A percentile compares a stretch with the other conserved stretches of the same genome.
phyloP scores from a whole-genome alignment of 352 stramenopile genomes.

The Plasmopara halstedii region DNA sequence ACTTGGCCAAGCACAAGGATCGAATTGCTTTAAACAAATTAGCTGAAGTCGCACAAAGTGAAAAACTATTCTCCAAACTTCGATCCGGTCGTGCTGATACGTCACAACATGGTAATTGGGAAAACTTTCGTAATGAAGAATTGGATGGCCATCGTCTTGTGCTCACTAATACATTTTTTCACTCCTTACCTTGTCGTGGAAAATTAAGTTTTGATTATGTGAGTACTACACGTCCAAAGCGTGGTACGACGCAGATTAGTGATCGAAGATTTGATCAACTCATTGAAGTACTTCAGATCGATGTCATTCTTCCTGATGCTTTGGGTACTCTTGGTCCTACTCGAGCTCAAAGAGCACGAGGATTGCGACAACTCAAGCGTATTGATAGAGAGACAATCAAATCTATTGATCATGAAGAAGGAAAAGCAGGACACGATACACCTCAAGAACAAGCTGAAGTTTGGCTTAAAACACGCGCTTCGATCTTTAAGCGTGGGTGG shows the following conservation, averaged over 20 bases:
- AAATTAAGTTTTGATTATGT: slow-evolving; percentile 89
- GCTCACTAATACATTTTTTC: slow-evolving; percentile 75
- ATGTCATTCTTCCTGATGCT: slow-evolving; percentile 18
- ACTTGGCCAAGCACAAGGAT: slow-evolving; percentile 70
- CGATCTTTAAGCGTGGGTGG: no score
- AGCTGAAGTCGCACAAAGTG: slow-evolving; percentile 73
- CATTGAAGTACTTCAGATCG: slow-evolving; percentile 53
- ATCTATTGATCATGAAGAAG: no score
- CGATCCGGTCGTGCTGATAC: slow-evolving; percentile 56
- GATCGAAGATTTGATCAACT: slow-evolving; percentile 66
- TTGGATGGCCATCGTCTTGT: slow-evolving; percentile 66
- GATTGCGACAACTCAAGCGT: slow-evolving; percentile 4
- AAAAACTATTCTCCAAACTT: slow-evolving; percentile 69
- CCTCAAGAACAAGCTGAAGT: no score
- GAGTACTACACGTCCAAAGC: slow-evolving; percentile 65
- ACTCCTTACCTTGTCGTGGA: slow-evolving; percentile 51
- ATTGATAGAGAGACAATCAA: neutral
- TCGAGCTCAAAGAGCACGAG: slow-evolving; percentile 8
- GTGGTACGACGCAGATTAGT: slow-evolving; percentile 52
- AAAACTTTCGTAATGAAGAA: slow-evolving; percentile 89
- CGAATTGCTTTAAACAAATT: slow-evolving; percentile 69
- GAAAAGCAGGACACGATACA: no score
- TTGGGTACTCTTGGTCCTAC: slow-evolving; percentile 13
- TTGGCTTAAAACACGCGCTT: no score
- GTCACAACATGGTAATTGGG: slow-evolving; percentile 86